Base-by-base conservation (phyloP, 1,284 basidiomycete species). In the Vanrija pseudolonga region DNA sequence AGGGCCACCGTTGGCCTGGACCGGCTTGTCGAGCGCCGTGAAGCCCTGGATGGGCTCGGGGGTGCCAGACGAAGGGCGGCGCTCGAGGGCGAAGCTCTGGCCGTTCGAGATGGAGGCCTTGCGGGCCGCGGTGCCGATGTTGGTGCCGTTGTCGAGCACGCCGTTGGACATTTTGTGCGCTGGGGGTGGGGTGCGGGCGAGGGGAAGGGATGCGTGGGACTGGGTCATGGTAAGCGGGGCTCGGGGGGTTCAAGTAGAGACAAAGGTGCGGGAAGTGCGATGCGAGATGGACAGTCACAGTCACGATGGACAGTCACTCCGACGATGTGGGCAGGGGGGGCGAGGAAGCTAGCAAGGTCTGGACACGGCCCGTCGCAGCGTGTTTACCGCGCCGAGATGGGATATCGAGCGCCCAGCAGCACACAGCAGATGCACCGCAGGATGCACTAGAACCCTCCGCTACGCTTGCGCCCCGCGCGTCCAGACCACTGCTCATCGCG, bases 101-200 rank as follows among this genome's bases (percentile, higher is more conserved):
- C 45, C 54, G 23, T 18, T 39, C 23, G 43, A 49, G 19, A 68
- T 51, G 12, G 62, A 64, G 11, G 66, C 60, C 58, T 72, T 73
- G 44, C 64, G 50, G 7, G 65, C 72, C 14, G 61, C 61, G 26
- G 63, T 63, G 32, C 71, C 72, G 26, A 70, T 59, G 60, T 74
- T 74, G 60, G 72, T 74, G 8, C 71, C 72, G 53, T 74, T 71
- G 42, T 73, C 70, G 19, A 61, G 52, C 11, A 71, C 68, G 47
- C 18, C 60, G 45, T 51, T 47, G 23, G 44, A 24, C 51, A 54
- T 60, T 42, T 39, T 22, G 23, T 23, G 36, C 11, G 12, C 32
- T 8, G 39, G 24, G 18, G 39, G 23, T 46, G 50, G 45, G 37
- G 39, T 53, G 18, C 7, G 19, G 44, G 9, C 22, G 23, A 12